Percentiles rank a stretch among this genome's conserved stretches.
These are phyloP conservation scores for Alternaria ventricosa DNA, from an alignment of 2,329 filamentous ascomycete genomes.

Conservation along the genomic window DNA sequence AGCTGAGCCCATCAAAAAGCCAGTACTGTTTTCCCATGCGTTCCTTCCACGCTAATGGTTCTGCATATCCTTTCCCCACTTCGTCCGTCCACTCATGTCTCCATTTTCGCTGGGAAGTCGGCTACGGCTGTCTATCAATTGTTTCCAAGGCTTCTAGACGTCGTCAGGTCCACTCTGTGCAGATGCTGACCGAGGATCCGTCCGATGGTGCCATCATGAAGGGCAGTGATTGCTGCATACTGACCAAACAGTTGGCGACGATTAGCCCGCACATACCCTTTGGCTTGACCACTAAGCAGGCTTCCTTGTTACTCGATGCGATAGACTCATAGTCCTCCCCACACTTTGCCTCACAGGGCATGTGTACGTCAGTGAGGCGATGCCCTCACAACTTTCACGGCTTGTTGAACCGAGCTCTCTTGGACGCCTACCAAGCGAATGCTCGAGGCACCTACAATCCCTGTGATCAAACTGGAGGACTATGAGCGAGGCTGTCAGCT, in stretches of 20 bases:
- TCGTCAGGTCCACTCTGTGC: constrained; percentile 3
- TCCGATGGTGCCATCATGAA: constrained; percentile 21
- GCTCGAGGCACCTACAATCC: neutral
- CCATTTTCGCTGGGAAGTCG: constrained; percentile 4
- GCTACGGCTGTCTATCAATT: neutral
- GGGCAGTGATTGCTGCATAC: constrained; percentile 25
- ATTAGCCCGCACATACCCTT: constrained; percentile 25
- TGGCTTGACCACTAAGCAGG: constrained; percentile 12
- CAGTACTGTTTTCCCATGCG: constrained; percentile 13
- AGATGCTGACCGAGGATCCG: constrained; percentile 6
- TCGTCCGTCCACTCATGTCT: neutral
- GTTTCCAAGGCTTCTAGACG: constrained; percentile 3
- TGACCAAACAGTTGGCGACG: constrained; percentile 25
- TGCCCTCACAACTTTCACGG: neutral
- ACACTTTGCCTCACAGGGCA: constrained; percentile 6
- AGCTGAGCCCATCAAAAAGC: neutral
- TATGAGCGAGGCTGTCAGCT: neutral
- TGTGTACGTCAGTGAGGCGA: constrained; percentile 13
- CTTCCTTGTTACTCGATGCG: constrained; percentile 24
- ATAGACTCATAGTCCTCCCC: constrained; percentile 19
- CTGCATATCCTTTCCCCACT: constrained; percentile 12
- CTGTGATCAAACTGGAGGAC: neutral
- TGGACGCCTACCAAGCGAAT: neutral
- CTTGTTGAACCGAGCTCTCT: neutral
- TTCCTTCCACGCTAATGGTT: constrained; percentile 14